These are phyloP conservation scores for Raffaelea deltoideospora DNA, from an alignment of 2,329 filamentous ascomycete genomes.

Conservation along the genomic window DNA sequence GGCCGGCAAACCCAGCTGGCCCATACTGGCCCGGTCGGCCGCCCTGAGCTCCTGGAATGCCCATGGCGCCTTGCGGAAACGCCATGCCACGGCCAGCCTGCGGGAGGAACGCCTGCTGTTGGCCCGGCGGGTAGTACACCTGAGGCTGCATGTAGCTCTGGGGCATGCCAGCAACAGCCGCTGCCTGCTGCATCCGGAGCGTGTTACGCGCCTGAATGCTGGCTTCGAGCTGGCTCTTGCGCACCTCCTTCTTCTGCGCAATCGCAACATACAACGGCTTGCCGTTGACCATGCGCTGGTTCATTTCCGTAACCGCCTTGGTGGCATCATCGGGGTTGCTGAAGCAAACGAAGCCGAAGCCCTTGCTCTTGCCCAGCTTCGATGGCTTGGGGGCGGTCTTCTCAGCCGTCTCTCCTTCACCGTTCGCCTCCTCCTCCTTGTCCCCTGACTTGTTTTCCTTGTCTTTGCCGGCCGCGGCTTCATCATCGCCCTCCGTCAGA, in stretches of 20 bases:
- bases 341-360: constrained; percentile 99
- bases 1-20: constrained; percentile 61
- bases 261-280: constrained; percentile 97
- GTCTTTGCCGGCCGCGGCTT: constrained; percentile 39
- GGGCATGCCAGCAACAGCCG: constrained; percentile 76
- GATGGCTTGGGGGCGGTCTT: constrained; percentile 49
- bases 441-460: constrained; percentile 31
- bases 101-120: constrained; percentile 57
- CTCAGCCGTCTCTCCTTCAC: constrained; percentile 54
- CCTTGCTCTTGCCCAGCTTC: constrained; percentile 97
- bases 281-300: constrained; percentile 94
- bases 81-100: constrained; percentile 48
- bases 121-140: constrained; percentile 81
- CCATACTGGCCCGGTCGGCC: constrained; percentile 75
- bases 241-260: constrained; percentile 98
- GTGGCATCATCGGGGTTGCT: constrained; percentile 98
- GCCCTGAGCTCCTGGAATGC: constrained; percentile 57
- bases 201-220: constrained; percentile 99
- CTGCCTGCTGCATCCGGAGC: constrained; percentile 93
- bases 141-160: constrained; percentile 77
- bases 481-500: constrained; percentile 37
- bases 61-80: constrained; percentile 49
- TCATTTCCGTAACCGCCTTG: constrained; percentile 98
- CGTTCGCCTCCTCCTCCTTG: constrained; percentile 62
- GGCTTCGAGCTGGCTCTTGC: constrained; percentile 97